Evolutionary conservation across 345 rosid genomes (phyloP).

Genomic region (Hevea brasiliensis): DNA sequence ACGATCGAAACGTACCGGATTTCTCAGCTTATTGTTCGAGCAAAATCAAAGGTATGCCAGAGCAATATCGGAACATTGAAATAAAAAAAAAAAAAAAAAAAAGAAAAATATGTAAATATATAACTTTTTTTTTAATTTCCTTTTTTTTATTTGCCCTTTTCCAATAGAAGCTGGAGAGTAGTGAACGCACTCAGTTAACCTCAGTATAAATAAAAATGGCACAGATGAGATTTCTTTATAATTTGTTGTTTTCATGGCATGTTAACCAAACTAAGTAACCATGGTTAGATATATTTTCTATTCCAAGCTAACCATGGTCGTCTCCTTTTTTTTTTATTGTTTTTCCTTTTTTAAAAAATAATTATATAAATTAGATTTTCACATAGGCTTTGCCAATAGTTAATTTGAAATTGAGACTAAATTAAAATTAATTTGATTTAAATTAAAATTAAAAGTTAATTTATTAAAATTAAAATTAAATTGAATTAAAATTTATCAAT

Average conservation of each 20-base stretch:
- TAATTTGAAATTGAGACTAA: too few species aligned
- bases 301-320: conserved; percentile 19
- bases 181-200: conserved; percentile 3
- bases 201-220: not conserved
- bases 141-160: not conserved
- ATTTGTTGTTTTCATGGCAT: not conserved
- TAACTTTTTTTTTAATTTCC: not conserved
- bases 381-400: too few species aligned
- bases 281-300: conserved; percentile 10
- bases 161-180: too few species aligned
- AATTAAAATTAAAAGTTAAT: too few species aligned
- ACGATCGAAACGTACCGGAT: conserved; percentile 38
- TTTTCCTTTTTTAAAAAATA: not conserved
- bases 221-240: not conserved
- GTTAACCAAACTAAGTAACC: conserved; percentile 12
- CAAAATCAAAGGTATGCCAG: conserved; percentile 29
- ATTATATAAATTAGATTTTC: too few species aligned
- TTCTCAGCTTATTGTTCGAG: conserved; percentile 22
- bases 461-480: too few species aligned
- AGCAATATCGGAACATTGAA: conserved; percentile 31
- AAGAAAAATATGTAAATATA: not conserved
- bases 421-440: too few species aligned
- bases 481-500: too few species aligned
- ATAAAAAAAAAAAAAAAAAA: conserved; percentile 18
- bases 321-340: too few species aligned